Conservation (phyloP, 129 eudicot species). For the carrot (Daucus carota) region DH1_v3.0 NC_030383.2:64097501-64098000, state of each 20-base stretch:
- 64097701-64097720: not conserved
- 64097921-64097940: not conserved
- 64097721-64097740: not conserved
- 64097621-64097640: constrained; percentile 85
- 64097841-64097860: too few relatives aligned
- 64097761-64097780: not conserved
- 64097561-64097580: constrained; percentile 56
- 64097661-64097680: not conserved
- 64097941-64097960: too few relatives aligned
- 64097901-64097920: not conserved
- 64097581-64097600: constrained; percentile 71
- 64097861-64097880: too few relatives aligned
- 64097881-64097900: too few relatives aligned
- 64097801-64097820: not conserved
- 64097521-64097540: constrained; percentile 41
- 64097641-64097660: constrained; percentile 51
- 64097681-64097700: not conserved
- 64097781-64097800: not conserved
- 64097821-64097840: too few relatives aligned
- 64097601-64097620: constrained; percentile 83
- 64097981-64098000: too few relatives aligned
- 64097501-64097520: not conserved
- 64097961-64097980: too few relatives aligned
- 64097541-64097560: constrained; percentile 42
- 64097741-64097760: not conserved